These are phyloP conservation scores for Epicoccum nigrum DNA, from an alignment of 2,329 filamentous ascomycete species.

Conservation along the genomic window DNA sequence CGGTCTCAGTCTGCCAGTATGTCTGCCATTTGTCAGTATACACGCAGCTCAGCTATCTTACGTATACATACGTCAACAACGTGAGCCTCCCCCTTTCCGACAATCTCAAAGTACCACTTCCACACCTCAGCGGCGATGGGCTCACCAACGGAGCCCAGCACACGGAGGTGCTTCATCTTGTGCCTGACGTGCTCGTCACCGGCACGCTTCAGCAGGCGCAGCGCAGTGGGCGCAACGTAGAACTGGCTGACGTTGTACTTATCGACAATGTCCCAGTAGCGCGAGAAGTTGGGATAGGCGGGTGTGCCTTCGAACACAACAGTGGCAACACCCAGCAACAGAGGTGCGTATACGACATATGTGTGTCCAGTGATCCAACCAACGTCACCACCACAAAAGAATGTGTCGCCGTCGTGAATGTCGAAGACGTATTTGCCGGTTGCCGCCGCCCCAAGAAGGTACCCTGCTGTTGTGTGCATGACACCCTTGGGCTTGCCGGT, in stretches of 20 bases:
- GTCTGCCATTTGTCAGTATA: constrained; percentile 64
- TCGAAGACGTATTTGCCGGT: constrained; percentile 99
- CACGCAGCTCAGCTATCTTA: background rate
- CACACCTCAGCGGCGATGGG: constrained; percentile 97
- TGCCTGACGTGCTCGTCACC: constrained; percentile 91
- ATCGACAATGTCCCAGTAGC: constrained; percentile 98
- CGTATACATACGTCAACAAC: constrained; percentile 80
- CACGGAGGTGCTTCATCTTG: constrained; percentile 85
- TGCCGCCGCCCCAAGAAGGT: constrained; percentile 88
- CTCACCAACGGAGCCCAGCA: constrained; percentile 94
- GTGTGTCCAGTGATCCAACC: constrained; percentile 99
- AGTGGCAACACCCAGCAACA: constrained; percentile 89
- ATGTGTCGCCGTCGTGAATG: constrained; percentile 89
- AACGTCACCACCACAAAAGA: constrained; percentile 98
- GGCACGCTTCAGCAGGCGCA: constrained; percentile 92
- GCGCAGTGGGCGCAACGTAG: constrained; percentile 94
- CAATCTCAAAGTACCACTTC: constrained; percentile 98
- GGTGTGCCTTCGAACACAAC: constrained; percentile 98
- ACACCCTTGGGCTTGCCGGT: constrained; percentile 99
- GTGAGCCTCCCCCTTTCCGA: constrained; percentile 92
- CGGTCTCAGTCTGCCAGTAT: constrained; percentile 99
- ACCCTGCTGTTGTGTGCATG: constrained; percentile 95
- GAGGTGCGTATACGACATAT: constrained; percentile 95
- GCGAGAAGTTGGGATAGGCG: constrained; percentile 95
- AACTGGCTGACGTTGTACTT: constrained; percentile 96